Evolutionary conservation across 2,329 filamentous ascomycete genomes (phyloP), one percentile per base, ranked within the genome.

Genomic region (Cercospora sp.): DNA sequence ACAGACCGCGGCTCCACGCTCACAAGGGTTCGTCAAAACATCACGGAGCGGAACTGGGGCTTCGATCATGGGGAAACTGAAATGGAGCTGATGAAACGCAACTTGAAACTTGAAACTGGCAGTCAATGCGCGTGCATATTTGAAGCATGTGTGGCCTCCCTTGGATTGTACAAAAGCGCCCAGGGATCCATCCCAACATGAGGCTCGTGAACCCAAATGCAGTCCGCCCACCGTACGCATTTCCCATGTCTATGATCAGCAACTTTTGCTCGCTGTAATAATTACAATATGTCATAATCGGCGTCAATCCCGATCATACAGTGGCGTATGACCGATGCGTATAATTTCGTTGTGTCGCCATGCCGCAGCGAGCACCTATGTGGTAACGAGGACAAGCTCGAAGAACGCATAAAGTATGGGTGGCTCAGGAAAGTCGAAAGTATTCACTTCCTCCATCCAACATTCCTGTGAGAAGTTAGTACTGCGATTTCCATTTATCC

Each of bases 371-470:
- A 65, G 45, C 9, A 24, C 45, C 21, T 24, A 24, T 24, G 45
- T 24, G 18, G 45, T 51, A 51, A 51, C 45, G 45, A 24, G 21
- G 18, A 51, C 18, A 13, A 8, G 18, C 26, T 51, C 13, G 45
- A 5, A 51, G 45, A 24, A 51, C 18, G 45, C 10, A 13, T 49
- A 4, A 26, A 51, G 2, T 24, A 24, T 24, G 45, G 10, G 12
- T 5, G 18, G 21, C n/a, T 10, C 18, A 13, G 16, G 32, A 21
- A 26, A 24, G 4, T 32, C 1, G 61, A 28, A 16, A 24, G 18
- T 2, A 24, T 83, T 83, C 77, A 86, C 71, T 84, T 83, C 69
- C 85, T 81, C 87, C 87, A 89, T 21, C 87, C 87, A 57, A 89
- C 87, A 73, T 89, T 89, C 74, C 70, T 71, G 58, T 26, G 28